These are phyloP conservation scores for Fusarium duplospermum DNA, from an alignment of 2,329 filamentous ascomycete genomes.

Conservation along the genomic window DNA sequence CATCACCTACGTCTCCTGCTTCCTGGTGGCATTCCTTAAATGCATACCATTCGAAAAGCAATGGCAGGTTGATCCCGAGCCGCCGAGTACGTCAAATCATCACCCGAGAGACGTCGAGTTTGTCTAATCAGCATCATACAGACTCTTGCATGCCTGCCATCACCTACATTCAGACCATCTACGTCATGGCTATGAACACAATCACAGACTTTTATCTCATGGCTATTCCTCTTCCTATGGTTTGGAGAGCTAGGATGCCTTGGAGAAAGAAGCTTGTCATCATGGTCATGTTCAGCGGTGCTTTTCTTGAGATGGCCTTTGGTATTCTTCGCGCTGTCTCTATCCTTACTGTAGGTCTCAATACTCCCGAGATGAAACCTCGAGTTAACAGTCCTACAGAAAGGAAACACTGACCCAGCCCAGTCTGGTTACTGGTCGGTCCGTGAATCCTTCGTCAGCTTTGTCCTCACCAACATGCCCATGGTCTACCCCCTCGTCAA, in stretches of 20 bases:
- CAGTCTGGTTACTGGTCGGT: conserved; percentile 25
- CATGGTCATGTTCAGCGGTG: conserved; percentile 11
- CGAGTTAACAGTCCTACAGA: background rate
- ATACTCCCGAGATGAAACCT: too few species aligned
- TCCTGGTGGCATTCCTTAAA: conserved; percentile 15
- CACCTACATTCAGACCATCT: conserved; percentile 14
- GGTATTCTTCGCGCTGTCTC: conserved; percentile 5
- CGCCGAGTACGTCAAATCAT: background rate
- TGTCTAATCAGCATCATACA: background rate
- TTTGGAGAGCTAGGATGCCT: conserved; percentile 10
- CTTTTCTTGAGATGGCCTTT: conserved; percentile 11
- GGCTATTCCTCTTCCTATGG: conserved; percentile 13
- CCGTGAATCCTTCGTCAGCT: conserved; percentile 22
- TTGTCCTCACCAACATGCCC: conserved; percentile 22
- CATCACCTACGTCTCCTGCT: conserved; percentile 15
- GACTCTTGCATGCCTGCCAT: conserved; percentile 17
- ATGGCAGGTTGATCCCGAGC: conserved; percentile 18
- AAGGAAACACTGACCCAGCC: conserved; percentile 21
- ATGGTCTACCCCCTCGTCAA: conserved; percentile 23
- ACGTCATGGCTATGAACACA: conserved; percentile 15
- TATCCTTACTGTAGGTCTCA: conserved; percentile 1
- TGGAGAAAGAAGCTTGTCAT: conserved; percentile 17
- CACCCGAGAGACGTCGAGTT: background rate
- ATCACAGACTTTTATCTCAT: conserved; percentile 17
- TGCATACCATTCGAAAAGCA: conserved; percentile 21